Base-by-base conservation (phyloP, 2,329 filamentous ascomycete genomes). In the Pseudopyrenochaeta lycopersici region DNA sequence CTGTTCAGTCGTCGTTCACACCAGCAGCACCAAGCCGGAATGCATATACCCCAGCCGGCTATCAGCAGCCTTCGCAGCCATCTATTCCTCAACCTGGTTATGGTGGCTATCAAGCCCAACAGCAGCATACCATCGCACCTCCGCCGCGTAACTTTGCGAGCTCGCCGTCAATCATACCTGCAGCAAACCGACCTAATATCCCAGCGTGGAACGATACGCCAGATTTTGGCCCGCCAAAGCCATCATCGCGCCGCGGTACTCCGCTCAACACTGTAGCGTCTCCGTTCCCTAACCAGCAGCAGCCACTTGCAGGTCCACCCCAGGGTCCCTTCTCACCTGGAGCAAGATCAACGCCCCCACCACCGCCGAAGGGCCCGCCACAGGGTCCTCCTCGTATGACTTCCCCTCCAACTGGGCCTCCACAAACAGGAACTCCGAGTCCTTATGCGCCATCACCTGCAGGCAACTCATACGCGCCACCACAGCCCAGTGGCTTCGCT, bases 181-280 rank as follows among this genome's bases (percentile, higher is more conserved):
- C 91, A 15, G 86, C 90, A 9, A 87, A 86, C 68, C 81, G 85
- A 52, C 88, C 88, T 70, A 89, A 90, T 60, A 88, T 88, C 59
- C 86, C 88, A 23, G 90, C 90, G 65, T 99, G 95, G 95, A 99
- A 99, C 66, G 95, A 99, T 75, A 89, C 96, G 46, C 95, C 95
- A 1, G 85, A 97, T 50, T 87, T 98, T 63, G 73, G 79, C 40
- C 83, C 63, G 5, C 86, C 40, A 91, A 94, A 79, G 49, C 83
- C 89, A n/a, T 84, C 85, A 12, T 84, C 88, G 18, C 87, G 93
- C 62, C 86, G 89, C 71, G 83, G 83, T 40, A 97, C 94, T 1
- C 92, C 93, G 49, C 80, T 86, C 38, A 85, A 87, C 46, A 81
- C 89, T 2, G 86, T 92, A 45, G 86, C 83, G n/a, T 86, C 90